phyloP scores from a whole-genome alignment of 352 stramenopile genomes.

The Phytophthora sp. region DNA sequence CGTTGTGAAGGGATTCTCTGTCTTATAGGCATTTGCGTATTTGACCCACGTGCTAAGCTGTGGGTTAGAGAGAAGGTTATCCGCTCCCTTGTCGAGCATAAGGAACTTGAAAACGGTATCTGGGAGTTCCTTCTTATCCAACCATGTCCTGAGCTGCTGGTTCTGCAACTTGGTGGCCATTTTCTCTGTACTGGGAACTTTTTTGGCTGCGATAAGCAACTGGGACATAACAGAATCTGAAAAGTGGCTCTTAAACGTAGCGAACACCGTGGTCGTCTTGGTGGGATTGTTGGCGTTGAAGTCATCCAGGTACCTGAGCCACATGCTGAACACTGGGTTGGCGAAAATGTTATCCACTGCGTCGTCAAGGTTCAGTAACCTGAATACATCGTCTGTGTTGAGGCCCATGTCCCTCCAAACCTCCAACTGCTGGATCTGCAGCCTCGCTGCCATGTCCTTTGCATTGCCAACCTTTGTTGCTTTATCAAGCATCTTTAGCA shows the following conservation, averaged over 20 bases:
- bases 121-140: not conserved
- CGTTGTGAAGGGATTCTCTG: not conserved
- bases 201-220: not conserved
- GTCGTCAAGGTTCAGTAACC: not conserved
- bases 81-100: not conserved
- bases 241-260: not conserved
- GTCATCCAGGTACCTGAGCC: not conserved
- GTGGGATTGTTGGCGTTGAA: not conserved
- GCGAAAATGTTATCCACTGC: not conserved
- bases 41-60: conserved; percentile 1
- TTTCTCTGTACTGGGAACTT: not conserved
- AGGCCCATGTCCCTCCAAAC: conserved; percentile 1
- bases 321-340: not conserved
- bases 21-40: not conserved
- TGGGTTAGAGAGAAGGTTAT: conserved; percentile 2
- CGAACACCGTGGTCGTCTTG: not conserved
- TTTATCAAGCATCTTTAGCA: not conserved
- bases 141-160: not conserved
- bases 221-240: not conserved
- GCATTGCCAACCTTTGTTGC: not conserved
- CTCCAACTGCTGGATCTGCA: not conserved
- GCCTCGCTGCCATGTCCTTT: not conserved
- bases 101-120: conserved; percentile 2
- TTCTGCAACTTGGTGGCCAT: not conserved
- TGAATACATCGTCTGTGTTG: not conserved